phyloP scores from a whole-genome alignment of 768 basidiomycete species.

The Mycena kentingensis region DNA sequence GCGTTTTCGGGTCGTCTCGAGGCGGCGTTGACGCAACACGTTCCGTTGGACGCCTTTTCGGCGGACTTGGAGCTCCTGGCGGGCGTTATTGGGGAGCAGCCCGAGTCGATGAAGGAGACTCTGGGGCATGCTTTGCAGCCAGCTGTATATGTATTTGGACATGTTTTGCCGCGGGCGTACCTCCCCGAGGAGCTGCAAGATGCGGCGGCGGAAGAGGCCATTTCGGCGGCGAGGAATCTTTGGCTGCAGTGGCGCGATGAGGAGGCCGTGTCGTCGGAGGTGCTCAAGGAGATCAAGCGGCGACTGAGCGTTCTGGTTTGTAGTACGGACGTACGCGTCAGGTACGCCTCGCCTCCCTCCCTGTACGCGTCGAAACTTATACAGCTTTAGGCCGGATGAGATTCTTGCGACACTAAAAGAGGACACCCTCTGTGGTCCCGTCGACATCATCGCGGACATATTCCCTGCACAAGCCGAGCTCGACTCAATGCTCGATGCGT shows the following conservation, averaged over 20 bases:
- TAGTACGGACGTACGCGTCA: conserved; percentile 39
- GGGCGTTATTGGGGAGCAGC: conserved; percentile 34
- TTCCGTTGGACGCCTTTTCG: conserved; percentile 5
- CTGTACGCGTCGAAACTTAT: neutral
- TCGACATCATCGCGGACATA: conserved; percentile 49
- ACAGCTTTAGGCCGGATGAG: conserved; percentile 44
- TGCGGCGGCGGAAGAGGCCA: conserved; percentile 17
- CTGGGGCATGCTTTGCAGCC: conserved; percentile 35
- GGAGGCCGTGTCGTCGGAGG: conserved; percentile 24
- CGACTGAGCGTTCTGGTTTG: conserved; percentile 44
- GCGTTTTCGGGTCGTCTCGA: conserved; percentile 15
- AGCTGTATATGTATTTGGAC: conserved; percentile 49
- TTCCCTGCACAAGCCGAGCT: conserved; percentile 52
- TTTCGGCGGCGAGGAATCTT: conserved; percentile 32
- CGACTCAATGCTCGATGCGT: conserved; percentile 45
- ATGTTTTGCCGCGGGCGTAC: conserved; percentile 44
- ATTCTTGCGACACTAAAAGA: conserved; percentile 41
- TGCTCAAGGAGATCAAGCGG: conserved; percentile 41
- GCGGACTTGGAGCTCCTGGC: conserved; percentile 35
- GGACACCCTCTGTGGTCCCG: conserved; percentile 36
- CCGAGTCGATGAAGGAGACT: conserved; percentile 25
- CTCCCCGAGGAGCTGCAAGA: conserved; percentile 25
- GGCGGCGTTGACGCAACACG: conserved; percentile 1
- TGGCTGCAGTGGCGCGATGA: conserved; percentile 38
- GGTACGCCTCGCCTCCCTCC: conserved; percentile 29